These are phyloP conservation scores for Apiotrichum gracile DNA, from an alignment of 1,284 basidiomycete species.

Conservation along the genomic window DNA sequence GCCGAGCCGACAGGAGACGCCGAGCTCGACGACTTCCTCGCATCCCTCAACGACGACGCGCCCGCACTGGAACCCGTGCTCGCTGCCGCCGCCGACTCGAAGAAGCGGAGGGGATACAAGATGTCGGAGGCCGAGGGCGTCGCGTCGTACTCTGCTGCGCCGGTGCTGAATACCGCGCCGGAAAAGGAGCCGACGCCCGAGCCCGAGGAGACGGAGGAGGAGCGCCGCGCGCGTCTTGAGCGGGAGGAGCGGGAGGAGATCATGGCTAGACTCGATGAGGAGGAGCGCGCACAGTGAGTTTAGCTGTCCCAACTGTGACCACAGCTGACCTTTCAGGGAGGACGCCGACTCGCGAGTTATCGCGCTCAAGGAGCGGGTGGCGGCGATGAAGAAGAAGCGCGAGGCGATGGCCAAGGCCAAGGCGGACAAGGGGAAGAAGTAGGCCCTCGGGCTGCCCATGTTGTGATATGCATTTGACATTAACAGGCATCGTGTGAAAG, in stretches of 20 bases:
- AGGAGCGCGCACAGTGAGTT: constrained; percentile 47
- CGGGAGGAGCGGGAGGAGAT: constrained; percentile 48
- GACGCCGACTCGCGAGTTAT: constrained; percentile 45
- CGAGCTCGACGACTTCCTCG: constrained; percentile 46
- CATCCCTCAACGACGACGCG: constrained; percentile 34
- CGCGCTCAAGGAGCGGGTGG: constrained; percentile 43
- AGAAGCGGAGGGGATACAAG: constrained; percentile 24
- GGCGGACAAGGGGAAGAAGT: neutral
- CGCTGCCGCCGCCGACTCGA: constrained; percentile 3
- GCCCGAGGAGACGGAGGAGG: constrained; percentile 41
- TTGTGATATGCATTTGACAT: neutral
- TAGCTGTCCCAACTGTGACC: neutral
- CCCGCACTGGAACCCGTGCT: constrained; percentile 1
- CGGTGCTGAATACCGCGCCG: constrained; percentile 28
- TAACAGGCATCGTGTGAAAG: no score
- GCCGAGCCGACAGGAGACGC: constrained; percentile 31
- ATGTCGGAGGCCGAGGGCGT: constrained; percentile 24
- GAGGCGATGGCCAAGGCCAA: constrained; percentile 17
- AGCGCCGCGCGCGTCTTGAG: constrained; percentile 31
- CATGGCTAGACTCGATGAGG: constrained; percentile 43
- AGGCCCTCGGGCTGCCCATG: neutral
- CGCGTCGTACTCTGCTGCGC: constrained; percentile 45
- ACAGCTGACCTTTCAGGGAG: constrained; percentile 28
- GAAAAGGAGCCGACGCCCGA: constrained; percentile 12
- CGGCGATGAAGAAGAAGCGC: constrained; percentile 38